Evolutionary conservation across 208 protist species (phyloP).

Genomic region (Acanthamoeba castellanii): DNA sequence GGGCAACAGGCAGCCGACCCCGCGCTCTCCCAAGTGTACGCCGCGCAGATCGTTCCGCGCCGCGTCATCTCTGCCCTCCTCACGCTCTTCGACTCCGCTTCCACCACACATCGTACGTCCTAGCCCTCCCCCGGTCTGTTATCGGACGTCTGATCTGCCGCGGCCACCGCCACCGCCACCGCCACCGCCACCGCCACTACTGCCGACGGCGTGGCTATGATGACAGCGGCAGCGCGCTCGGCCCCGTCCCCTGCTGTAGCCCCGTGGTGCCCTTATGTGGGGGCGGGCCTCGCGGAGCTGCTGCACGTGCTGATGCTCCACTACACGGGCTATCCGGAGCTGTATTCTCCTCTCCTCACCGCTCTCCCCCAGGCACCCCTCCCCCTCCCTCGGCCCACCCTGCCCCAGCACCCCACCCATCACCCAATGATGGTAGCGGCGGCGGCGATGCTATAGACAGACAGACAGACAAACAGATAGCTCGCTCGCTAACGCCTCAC

Average conservation of each 20-base stretch:
- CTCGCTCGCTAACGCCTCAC: background rate
- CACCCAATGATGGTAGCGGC: background rate
- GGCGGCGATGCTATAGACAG: background rate
- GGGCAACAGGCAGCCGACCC: background rate
- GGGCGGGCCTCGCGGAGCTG: background rate
- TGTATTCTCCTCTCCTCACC: slow-evolving; percentile 26
- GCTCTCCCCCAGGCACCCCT: background rate
- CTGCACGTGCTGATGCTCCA: slow-evolving; percentile 57
- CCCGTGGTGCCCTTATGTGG: background rate
- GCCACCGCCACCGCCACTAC: background rate
- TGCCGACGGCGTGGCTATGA: no score
- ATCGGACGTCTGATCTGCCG: background rate
- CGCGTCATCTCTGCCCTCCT: background rate
- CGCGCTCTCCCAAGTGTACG: background rate
- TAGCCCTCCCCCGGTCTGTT: no score
- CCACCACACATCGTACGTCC: background rate
- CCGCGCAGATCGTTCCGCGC: background rate
- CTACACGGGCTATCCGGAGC: slow-evolving; percentile 52
- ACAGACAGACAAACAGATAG: no score
- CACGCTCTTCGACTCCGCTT: background rate
- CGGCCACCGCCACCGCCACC: background rate
- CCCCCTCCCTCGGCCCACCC: background rate
- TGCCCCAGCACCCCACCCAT: background rate
- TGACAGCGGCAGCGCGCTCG: background rate
- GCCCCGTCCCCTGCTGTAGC: no score